phyloP scores from a whole-genome alignment of 2,329 filamentous ascomycete species.

The Monilinia fructigena region DNA sequence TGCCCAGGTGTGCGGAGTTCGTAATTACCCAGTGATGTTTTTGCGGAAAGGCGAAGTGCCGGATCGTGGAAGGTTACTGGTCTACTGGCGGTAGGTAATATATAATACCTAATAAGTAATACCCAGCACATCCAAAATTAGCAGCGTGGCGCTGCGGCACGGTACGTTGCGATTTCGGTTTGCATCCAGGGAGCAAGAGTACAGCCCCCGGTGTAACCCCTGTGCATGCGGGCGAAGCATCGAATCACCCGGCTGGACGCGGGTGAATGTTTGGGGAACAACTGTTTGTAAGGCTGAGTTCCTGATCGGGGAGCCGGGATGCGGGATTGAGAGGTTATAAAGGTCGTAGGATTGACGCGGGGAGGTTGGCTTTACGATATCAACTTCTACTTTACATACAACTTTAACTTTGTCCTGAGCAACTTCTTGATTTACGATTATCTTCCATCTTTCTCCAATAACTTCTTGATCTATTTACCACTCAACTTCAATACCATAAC shows the following conservation, averaged over 20 bases:
- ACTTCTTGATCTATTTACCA: too few relatives aligned
- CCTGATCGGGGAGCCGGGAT: too few relatives aligned
- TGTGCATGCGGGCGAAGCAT: background rate
- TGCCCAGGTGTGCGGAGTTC: too few relatives aligned
- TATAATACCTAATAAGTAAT: too few relatives aligned
- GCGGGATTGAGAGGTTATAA: background rate
- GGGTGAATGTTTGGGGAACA: background rate
- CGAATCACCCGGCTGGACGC: background rate
- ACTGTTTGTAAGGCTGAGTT: slow-evolving; percentile 16
- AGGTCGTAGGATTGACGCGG: background rate
- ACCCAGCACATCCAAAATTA: background rate
- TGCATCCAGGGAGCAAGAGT: background rate
- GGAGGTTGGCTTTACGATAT: background rate
- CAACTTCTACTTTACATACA: background rate
- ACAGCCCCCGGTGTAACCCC: too few relatives aligned
- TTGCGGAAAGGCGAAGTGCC: too few relatives aligned
- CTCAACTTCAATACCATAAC: background rate
- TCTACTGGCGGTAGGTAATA: background rate
- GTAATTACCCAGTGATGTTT: too few relatives aligned
- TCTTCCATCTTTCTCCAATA: background rate
- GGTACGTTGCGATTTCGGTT: background rate
- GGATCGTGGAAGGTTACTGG: background rate
- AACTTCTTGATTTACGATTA: background rate
- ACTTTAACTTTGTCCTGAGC: too few relatives aligned
- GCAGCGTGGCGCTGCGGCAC: slow-evolving; percentile 2